Base-by-base conservation (phyloP, 2,329 filamentous ascomycete genomes). In the Trichoderma gracile region DNA sequence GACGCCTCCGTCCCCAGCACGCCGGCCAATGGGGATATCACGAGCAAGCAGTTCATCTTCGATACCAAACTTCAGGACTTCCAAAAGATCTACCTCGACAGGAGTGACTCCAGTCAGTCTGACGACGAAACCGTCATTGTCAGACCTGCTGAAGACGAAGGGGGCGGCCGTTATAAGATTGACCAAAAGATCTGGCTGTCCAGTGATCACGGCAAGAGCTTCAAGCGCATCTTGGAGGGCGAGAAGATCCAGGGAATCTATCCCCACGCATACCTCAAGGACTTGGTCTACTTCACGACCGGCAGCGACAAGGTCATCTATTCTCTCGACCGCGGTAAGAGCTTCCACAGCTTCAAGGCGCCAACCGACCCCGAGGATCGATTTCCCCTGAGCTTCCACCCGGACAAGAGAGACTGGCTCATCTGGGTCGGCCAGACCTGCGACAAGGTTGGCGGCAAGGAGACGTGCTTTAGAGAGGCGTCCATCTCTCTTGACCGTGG, bases 351-450 rank as follows among this genome's bases (percentile, higher is more conserved):
- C 55, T 96, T 97, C 76, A 77, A 91, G 65, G 86, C 89, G 3
- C 90, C 89, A 1, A 81, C 85, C 47, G 83, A 84, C 68, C 76
- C 77, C 7, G 52, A 46, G 21, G 70, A 79, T 53, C 68, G 73
- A 3, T 73, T 79, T 7, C 83, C 86, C 19, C 82, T 93, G 47
- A 81, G 83, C 42, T 99, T 99, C 79, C 95, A 99, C 71, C 90
- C 93, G 1, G 86, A 89, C 69, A 86, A 90, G 71, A 90, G 89
- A 73, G 90, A 97, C 71, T 97, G 93, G 92, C 81, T 98, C 49
- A 90, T 99, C 67, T 98, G 93, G 93, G 86, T 90, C 55, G 94
- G 93, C 45, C 79, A 87, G 68, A 85, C 89, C 67, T 96, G 92
- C 73, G 84, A 87, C 49, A 76, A 75, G 38, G 74, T 79, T 3